Evolutionary conservation across 1,284 basidiomycete species (phyloP), one percentile per base, ranked within the genome.

Genomic region (Ceratobasidium sp.): DNA sequence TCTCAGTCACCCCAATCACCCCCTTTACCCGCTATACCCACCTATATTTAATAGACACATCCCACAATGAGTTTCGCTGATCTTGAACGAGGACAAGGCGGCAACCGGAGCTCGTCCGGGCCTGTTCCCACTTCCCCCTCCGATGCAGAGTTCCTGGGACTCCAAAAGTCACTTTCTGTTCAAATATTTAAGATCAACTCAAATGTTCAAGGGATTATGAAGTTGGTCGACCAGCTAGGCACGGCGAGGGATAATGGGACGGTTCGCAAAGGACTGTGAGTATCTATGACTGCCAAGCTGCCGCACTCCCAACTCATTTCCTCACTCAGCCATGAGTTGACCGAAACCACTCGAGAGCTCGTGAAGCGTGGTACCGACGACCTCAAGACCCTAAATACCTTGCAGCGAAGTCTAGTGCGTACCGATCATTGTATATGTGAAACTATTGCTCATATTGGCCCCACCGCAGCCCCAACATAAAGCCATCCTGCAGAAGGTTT

Each of bases 181-280:
- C 97, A 98, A 81, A 93, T 98, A 74, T 98, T 99, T 90, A 98
- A 98, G 87, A 95, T 99, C 84, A 97, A 98, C 79, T 89, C 93
- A 74, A 99, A 99, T 82, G 95, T 98, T 6, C 93, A 96, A 78
- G 96, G 94, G 14, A 97, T 99, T 66, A 84, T 95, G 79, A 94
- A 95, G 80, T 86, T 97, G 26, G 92, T 99, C 13, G 94, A 98
- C 78, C 92, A 97, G 80, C 86, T 98, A 2, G 95, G 95, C 4
- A 93, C 91, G 0, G 83, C 83, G 26, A 88, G 89, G 77, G 96
- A 98, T 80, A 93, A 89, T 73, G 85, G 89, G 30, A 81, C 85
- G 52, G 82, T 98, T 74, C 85, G 95, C 76, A 94, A 92, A 81
- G 89, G 87, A 64, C 83, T 96, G 94, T 95, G 78, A 76, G 92